Conservation (phyloP, 192 early-diverging fungal species). For the Coemansia aciculifera region DNA sequence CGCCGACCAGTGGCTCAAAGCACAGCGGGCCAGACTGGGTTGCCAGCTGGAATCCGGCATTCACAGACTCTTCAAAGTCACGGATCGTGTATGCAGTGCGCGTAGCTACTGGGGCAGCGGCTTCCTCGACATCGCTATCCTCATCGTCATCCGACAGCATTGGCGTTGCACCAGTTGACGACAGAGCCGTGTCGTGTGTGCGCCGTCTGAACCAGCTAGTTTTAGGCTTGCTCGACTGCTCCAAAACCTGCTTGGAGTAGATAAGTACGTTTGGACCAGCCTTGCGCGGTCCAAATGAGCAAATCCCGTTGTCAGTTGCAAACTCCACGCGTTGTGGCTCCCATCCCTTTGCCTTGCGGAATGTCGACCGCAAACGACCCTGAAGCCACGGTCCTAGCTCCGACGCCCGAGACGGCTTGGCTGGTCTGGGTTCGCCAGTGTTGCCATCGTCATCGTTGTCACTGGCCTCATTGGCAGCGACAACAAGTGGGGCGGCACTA, state of each 20-base stretch:
- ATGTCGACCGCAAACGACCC: conserved; percentile 27
- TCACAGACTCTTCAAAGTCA: conserved; percentile 78
- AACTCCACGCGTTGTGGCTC: conserved; percentile 49
- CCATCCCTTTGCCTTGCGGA: conserved; percentile 49
- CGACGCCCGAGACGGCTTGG: conserved; percentile 41
- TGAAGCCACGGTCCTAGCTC: conserved; percentile 53
- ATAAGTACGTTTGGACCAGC: conserved; percentile 49
- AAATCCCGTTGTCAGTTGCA: conserved; percentile 20
- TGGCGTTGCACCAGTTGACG: conserved; percentile 32
- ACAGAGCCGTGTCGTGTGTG: conserved; percentile 9
- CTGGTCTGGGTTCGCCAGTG: background rate
- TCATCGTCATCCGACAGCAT: conserved; percentile 40
- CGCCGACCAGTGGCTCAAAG: conserved; percentile 88
- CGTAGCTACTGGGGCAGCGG: background rate
- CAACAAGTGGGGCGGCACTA: conserved; percentile 12
- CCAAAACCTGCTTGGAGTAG: conserved; percentile 35
- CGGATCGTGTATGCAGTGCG: conserved; percentile 47
- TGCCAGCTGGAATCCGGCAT: conserved; percentile 92
- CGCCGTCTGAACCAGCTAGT: conserved; percentile 40
- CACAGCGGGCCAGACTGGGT: conserved; percentile 89
- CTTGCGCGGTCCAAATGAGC: conserved; percentile 41
- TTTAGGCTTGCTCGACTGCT: conserved; percentile 19
- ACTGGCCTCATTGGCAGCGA: background rate
- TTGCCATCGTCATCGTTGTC: conserved; percentile 20
- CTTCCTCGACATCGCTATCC: conserved; percentile 13